Evolutionary conservation across 208 protist genomes (phyloP), one percentile per base, ranked within the genome.

Genomic region (Acanthamoeba healyi): DNA sequence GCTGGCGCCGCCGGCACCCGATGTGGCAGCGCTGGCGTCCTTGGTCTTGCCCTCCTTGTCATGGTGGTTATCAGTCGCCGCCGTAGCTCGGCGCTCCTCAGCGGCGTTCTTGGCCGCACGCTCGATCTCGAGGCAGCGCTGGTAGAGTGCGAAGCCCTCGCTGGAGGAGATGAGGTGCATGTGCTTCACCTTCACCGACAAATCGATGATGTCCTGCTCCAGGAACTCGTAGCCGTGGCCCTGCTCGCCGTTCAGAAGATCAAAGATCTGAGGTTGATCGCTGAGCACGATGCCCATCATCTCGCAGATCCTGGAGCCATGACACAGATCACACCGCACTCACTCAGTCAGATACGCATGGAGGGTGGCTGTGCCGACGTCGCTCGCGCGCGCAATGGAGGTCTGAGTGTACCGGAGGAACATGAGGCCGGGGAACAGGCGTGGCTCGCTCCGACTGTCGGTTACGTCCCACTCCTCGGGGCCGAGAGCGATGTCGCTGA

Each of bases 111-210:
- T 54, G 36, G 36, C 77, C n/a, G n/a, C 77, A 4, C 77, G 40
- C 1, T 86, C 77, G n/a, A 38, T 58, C 77, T n/a, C 77, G 44
- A n/a, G 26, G 77, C n/a, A 79, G 44, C 61, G 56, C 79, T 29
- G 7, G 79, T 29, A 88, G 1, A 88, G 79, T 29, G 79, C 79
- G 1, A 65, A 29, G 32, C 79, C 79, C 54, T 88, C 79, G 54
- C 86, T 38, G 12, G 40, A 58, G 29, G 86, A 9, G 46, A 92
- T 49, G 17, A 93, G 67, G 36, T 93, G 89, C 89, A 93, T 93
- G 65, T 93, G 89, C 24, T 93, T 93, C n/a, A 93, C 89, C 44
- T 81, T 74, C 10, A 93, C 89, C 29, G 61, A 58, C 44, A 93
- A 29, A 19, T 93, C n/a, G n/a, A n/a, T n/a, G n/a, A n/a, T n/a